Base-by-base conservation (phyloP, 2,329 filamentous ascomycete genomes). In the Ophiostoma sp. region DNA sequence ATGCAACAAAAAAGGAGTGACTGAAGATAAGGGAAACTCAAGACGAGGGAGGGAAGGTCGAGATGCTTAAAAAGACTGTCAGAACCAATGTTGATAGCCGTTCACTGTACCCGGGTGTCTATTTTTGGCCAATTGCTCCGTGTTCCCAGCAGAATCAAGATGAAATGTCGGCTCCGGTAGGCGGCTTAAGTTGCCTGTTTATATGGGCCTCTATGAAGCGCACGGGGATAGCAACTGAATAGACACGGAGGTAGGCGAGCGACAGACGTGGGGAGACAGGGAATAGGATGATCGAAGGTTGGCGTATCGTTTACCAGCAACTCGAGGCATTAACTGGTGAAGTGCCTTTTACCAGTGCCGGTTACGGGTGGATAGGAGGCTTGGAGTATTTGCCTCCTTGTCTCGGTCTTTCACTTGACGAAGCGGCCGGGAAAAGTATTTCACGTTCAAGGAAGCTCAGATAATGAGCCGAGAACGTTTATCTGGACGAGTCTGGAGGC, bases 141-240 rank as follows among this genome's bases (percentile, higher is more conserved):
- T 45, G 22, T 42, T 22, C 55, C 57, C 17, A 4, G 2, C 2
- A 55, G 15, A 31, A 19, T n/a, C 33, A 55, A 42, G 22, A 39
- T 15, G 48, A 22, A 3, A 45, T 19, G 5, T 68, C 48, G 70
- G 59, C 64, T 57, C 59, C 70, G 59, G 70, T 31, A 66, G 25
- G 15, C 59, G 70, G 70, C 59, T 66, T 71, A 69, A 59, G 22
- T 57, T 74, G 63, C 55, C 45, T 64, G 70, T 31, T 68, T 70
- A 69, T 73, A 61, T 72, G 70, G 25, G 9, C 11, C 12, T 11
- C 17, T 45, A 4, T 17, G 33, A 63, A 48, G 36, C 55, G 17
- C 19, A 6, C 8, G 19, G 15, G 17, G 36, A 52, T 52, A 45
- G 45, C 22, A 42, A 33, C 6, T 17, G 42, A 45, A n/a, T 2